These are phyloP conservation scores for Phaeosphaeria sp. DNA, from an alignment of 2,329 filamentous ascomycete genomes.

Conservation along the genomic window DNA sequence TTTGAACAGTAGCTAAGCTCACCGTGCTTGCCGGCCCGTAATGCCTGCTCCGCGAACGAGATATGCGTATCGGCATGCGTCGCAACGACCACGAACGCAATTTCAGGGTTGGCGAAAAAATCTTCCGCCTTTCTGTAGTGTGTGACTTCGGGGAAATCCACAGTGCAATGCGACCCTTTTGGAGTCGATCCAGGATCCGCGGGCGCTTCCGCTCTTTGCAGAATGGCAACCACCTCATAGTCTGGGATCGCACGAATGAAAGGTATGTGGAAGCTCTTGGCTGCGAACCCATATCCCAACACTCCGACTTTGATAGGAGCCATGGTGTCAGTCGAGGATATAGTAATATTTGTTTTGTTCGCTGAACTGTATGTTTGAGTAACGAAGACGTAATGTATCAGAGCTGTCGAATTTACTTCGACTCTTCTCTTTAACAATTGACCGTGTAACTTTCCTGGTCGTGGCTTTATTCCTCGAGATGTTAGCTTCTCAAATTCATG, in stretches of 20 bases:
- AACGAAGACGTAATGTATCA: too few species aligned
- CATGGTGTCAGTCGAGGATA: not conserved
- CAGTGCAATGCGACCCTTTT: not conserved
- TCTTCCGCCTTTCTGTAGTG: not conserved
- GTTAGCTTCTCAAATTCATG: not conserved
- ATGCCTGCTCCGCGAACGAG: not conserved
- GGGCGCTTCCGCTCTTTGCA: not conserved
- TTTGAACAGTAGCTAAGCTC: not conserved
- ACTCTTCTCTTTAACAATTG: too few species aligned
- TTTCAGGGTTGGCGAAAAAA: not conserved
- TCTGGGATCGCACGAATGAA: not conserved
- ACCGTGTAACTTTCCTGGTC: not conserved
- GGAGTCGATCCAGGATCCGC: not conserved
- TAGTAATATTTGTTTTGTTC: too few species aligned
- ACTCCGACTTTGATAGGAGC: not conserved
- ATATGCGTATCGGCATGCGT: not conserved
- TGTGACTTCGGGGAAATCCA: not conserved
- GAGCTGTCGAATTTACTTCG: too few species aligned
- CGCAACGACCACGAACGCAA: not conserved
- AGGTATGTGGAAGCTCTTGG: not conserved
- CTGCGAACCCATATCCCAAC: not conserved
- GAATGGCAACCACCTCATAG: not conserved
- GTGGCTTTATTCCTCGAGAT: not conserved
- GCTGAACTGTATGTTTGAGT: too few species aligned
- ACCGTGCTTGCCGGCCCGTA: not conserved